Evolutionary conservation across 2,329 filamentous ascomycete species (phyloP), one percentile per base, ranked within the genome.

Genomic region (Cercospora berteroae): DNA sequence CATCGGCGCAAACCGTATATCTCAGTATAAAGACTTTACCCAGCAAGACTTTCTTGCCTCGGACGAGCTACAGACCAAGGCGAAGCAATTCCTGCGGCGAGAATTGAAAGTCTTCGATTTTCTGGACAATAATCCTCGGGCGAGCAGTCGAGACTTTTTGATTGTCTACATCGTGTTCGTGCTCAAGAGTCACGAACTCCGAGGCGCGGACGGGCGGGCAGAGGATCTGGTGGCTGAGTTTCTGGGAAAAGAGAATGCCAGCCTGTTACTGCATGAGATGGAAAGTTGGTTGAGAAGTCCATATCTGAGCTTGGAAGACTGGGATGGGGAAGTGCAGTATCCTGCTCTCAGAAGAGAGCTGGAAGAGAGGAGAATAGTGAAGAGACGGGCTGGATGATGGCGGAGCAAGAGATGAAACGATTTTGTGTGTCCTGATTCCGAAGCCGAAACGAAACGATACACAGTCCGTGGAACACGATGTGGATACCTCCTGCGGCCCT

Each of bases 121-220:
- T 74, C 82, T 96, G 12, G 80, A 84, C 61, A 67, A 61, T 5
- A 33, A 73, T 73, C 65, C 75, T 60, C 60, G 73, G 66, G 62
- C 69, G 36, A 62, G 71, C 20, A 66, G 74, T 74, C 69, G 72
- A 10, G 93, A 96, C 75, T 96, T 94, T 69, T 79, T 97, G 10
- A 84, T 97, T 9, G 92, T 96, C 74, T 97, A 96, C 77, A 87
- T 96, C 63, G 80, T 97, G 48, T 90, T 90, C 9, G 90, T 97
- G 23, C 80, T 97, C 67, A 94, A 92, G 77, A 92, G 88, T 0
- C 87, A 95, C 16, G 93, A 97, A 74, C 84, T 94, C 4, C 93
- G 93, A 79, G 91, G 88, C 4, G 92, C 90, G 69, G 85, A 86
- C 44, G 93, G 93, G 0, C 88, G 91, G 73, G 92, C 93, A 0